Evolutionary conservation across 2,329 filamentous ascomycete genomes (phyloP).

Genomic region (Xylaria digitata): DNA sequence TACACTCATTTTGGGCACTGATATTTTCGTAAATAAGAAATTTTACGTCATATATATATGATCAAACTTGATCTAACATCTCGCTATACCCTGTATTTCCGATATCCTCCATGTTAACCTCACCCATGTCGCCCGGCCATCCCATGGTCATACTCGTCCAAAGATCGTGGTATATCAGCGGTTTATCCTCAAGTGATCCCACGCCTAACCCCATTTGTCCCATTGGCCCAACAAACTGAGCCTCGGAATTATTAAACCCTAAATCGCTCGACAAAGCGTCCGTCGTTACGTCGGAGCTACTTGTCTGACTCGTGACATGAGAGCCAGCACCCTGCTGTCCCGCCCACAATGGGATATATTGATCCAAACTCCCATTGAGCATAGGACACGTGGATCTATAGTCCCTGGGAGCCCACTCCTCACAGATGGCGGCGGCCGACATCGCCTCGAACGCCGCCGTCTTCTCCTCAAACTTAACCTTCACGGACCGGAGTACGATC

Average conservation of each 20-base stretch:
- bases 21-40: neutral
- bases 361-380: constrained; percentile 62
- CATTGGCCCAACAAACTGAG: constrained; percentile 21
- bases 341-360: constrained; percentile 60
- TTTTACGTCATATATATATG: neutral
- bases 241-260: constrained; percentile 9
- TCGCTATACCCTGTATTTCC: constrained; percentile 29
- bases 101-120: constrained; percentile 35
- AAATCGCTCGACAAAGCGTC: constrained; percentile 16
- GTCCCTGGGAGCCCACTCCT: constrained; percentile 31
- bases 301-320: constrained; percentile 21
- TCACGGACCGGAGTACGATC: constrained; percentile 60
- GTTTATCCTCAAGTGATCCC: constrained; percentile 24
- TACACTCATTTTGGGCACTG: neutral
- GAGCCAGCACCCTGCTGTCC: constrained; percentile 47
- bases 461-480: constrained; percentile 58
- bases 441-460: constrained; percentile 50
- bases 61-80: constrained; percentile 29
- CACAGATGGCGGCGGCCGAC: constrained; percentile 31
- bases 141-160: constrained; percentile 47
- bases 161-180: constrained; percentile 40
- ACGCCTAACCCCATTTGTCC: constrained; percentile 24
- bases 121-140: constrained; percentile 39
- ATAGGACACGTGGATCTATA: constrained; percentile 58
- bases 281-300: constrained; percentile 18